Conservation (phyloP, 2,329 filamentous ascomycete genomes). For the Colletotrichum echinochloae region DNA sequence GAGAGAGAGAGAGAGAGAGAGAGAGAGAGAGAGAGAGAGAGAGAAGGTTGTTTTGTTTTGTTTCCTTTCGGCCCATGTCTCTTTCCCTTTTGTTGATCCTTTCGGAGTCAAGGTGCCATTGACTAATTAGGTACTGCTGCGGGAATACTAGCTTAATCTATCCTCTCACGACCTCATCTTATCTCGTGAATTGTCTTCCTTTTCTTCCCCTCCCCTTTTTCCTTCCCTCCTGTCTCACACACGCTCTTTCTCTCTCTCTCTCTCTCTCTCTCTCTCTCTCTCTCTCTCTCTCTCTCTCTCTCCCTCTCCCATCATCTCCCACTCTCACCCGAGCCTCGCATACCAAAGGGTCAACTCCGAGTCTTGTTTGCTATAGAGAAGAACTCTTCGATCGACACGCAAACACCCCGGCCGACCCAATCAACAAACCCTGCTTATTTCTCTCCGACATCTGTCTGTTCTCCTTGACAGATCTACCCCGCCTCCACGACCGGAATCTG, state of each 20-base stretch:
- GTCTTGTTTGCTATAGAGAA: background rate
- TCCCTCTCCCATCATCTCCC: no score
- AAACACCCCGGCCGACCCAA: background rate
- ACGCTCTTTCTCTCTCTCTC: background rate
- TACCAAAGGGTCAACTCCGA: background rate
- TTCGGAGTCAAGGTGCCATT: background rate
- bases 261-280: no score
- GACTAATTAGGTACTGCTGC: background rate
- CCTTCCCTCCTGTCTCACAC: background rate
- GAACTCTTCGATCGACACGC: background rate
- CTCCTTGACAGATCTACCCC: constrained; percentile 22
- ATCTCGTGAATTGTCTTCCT: constrained; percentile 3
- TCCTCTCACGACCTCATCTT: background rate
- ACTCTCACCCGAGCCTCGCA: background rate
- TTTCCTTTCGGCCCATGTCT: background rate
- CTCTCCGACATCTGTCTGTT: constrained; percentile 2
- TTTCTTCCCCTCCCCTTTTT: background rate
- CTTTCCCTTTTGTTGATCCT: background rate
- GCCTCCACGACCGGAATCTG: constrained; percentile 36
- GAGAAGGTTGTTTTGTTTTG: background rate
- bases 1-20: no score
- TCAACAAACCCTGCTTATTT: background rate
- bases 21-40: no score
- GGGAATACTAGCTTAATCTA: background rate
- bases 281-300: no score